Evolutionary conservation across 495 filamentous ascomycete species (phyloP).

Genomic region (Talaromyces ruber): DNA sequence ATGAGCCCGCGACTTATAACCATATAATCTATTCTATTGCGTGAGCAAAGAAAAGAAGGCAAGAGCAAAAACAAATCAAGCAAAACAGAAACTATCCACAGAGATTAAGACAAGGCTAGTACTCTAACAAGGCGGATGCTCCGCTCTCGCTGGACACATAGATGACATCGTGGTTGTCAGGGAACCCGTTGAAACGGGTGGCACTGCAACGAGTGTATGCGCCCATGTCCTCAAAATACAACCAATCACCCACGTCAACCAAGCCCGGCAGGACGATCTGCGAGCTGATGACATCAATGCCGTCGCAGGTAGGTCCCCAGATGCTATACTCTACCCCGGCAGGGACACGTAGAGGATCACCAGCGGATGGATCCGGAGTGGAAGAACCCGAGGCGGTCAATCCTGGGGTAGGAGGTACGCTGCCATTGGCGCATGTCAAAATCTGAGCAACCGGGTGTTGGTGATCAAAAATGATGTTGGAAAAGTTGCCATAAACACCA

Average conservation of each 20-base stretch:
- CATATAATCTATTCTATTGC: neutral
- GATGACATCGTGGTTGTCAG: slow-evolving; percentile 81
- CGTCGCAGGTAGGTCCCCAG: slow-evolving; percentile 97
- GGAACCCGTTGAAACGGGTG: slow-evolving; percentile 98
- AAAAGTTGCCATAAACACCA: slow-evolving; percentile 96
- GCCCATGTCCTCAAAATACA: slow-evolving; percentile 98
- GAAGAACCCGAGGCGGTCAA: slow-evolving; percentile 31
- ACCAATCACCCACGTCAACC: slow-evolving; percentile 88
- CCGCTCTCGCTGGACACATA: slow-evolving; percentile 92
- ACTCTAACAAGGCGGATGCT: slow-evolving; percentile 64
- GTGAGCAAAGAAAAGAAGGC: neutral
- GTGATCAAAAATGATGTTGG: slow-evolving; percentile 98
- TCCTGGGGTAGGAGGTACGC: slow-evolving; percentile 12
- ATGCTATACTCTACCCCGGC: slow-evolving; percentile 73
- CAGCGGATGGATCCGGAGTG: slow-evolving; percentile 18
- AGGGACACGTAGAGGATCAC: slow-evolving; percentile 14
- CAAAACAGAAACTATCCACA: neutral
- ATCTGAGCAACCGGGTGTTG: slow-evolving; percentile 83
- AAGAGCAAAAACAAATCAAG: neutral
- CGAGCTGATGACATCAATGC: slow-evolving; percentile 84
- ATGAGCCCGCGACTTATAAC: neutral
- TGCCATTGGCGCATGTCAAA: slow-evolving; percentile 50
- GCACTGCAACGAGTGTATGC: slow-evolving; percentile 97
- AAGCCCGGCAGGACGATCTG: slow-evolving; percentile 63
- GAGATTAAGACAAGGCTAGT: slow-evolving; percentile 14